phyloP scores from a whole-genome alignment of 805 yeast genomes.

The Teunomyces funiuensis region DNA sequence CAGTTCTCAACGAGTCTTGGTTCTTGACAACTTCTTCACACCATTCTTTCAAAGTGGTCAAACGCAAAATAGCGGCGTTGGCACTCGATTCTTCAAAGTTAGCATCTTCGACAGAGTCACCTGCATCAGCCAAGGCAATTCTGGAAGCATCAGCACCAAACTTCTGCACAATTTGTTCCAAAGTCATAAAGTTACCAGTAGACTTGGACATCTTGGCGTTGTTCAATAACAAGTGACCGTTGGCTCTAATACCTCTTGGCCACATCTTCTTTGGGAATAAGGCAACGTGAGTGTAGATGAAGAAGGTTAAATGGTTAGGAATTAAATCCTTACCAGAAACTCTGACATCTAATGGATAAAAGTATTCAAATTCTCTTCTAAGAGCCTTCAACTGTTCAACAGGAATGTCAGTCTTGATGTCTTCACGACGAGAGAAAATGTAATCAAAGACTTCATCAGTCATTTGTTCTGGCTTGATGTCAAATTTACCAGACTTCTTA shows the following conservation, averaged over 20 bases:
- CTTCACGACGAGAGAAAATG: conserved; percentile 73
- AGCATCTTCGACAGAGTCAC: conserved; percentile 96
- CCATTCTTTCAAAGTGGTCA: conserved; percentile 94
- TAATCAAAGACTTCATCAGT: conserved; percentile 93
- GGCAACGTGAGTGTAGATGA: conserved; percentile 90
- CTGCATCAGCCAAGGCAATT: conserved; percentile 97
- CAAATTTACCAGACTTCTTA: conserved; percentile 64
- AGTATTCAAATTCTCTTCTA: conserved; percentile 94
- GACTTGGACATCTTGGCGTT: conserved; percentile 98
- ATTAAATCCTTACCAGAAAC: conserved; percentile 95
- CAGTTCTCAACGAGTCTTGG: conserved; percentile 48
- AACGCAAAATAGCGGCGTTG: conserved; percentile 93
- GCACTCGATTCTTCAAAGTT: conserved; percentile 96
- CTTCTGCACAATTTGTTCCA: conserved; percentile 78
- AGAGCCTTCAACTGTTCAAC: conserved; percentile 61
- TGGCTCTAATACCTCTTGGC: conserved; percentile 93
- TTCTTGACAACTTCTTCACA: conserved; percentile 69
- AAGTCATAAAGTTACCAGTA: conserved; percentile 94
- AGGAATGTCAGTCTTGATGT: conserved; percentile 59
- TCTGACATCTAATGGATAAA: conserved; percentile 90
- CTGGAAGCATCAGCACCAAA: conserved; percentile 98
- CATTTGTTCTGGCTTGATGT: conserved; percentile 78
- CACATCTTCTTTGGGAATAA: conserved; percentile 86
- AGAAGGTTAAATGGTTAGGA: conserved; percentile 96
- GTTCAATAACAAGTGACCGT: conserved; percentile 93